Evolutionary conservation across 495 filamentous ascomycete species (phyloP), one percentile per base, ranked within the genome.

Genomic region (Delitschia confertaspora): DNA sequence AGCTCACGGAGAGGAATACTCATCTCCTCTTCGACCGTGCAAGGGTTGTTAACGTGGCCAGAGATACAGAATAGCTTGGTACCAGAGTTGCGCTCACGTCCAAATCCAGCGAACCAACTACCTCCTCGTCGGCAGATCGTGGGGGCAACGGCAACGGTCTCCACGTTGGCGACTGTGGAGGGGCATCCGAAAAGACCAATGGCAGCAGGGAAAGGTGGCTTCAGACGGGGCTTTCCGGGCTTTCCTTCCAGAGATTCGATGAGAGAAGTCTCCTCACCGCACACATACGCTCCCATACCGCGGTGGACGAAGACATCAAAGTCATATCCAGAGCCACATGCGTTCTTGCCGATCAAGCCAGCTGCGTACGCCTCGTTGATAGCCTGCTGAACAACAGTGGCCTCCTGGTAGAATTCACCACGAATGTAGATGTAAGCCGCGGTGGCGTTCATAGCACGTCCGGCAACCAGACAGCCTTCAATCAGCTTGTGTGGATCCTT

Each of bases 361-460:
- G 80, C 89, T 48, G 80, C 71, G 62, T 98, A 98, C 42, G 91
- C 91, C 69, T 98, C 91, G 66, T 98, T 88, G 61, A 98, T 96
- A 40, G 91, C 91, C 45, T 76, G 74, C 64, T 98, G 88, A 19
- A 98, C 75, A 9, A 95, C 76, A 47, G 89, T 88, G 14, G 93
- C 91, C 69, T 98, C 91, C 55, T 93, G 79, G 65, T 95, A 93
- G 70, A 98, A 98, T 65, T 98, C 91, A 56, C 91, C 91, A 62
- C 91, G 91, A 60, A 98, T 96, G 65, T 98, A 98, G 62, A 98
- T 98, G 69, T 98, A 98, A 53, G 91, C 91, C 52, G 91, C 93
- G 21, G 86, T 88, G 64, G 87, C 88, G 68, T 98, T 94, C 88
- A 95, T 95, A 51, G 87, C 85, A 57, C 88, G 85, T 16, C 91